These are phyloP conservation scores for Carpinus viminea DNA, from an alignment of 306 rosid genomes.

Conservation along the genomic window DNA sequence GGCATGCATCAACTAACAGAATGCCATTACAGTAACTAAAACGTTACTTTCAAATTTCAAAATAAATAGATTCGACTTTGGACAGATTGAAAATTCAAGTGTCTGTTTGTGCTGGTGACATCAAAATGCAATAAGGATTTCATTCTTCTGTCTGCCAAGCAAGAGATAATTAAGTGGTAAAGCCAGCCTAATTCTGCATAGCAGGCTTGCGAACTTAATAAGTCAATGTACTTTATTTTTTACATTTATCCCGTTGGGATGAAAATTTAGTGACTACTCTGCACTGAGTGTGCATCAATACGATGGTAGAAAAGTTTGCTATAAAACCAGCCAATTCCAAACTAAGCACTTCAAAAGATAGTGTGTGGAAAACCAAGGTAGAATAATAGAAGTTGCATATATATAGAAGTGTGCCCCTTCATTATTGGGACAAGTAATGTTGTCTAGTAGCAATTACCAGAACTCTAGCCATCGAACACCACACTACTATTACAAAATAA, in stretches of 20 bases:
- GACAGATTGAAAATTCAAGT: neutral
- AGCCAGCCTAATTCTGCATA: neutral
- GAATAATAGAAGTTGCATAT: neutral
- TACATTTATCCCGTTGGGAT: neutral
- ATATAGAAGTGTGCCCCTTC: neutral
- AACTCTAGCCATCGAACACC: neutral
- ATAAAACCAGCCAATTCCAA: neutral
- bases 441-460: neutral
- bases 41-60: neutral
- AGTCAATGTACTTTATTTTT: neutral
- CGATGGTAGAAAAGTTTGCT: neutral
- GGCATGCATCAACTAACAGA: neutral
- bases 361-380: too few relatives aligned
- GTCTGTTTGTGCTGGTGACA: neutral
- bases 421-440: neutral
- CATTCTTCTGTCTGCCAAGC: neutral
- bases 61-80: neutral
- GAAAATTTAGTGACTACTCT: neutral
- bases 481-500: neutral
- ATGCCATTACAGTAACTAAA: neutral
- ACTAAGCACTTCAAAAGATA: too few relatives aligned
- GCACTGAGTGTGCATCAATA: neutral
- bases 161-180: neutral
- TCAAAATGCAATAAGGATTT: neutral
- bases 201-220: neutral